Percentiles rank a stretch among this genome's conserved stretches.
phyloP scores from a whole-genome alignment of 176 grass and related monocot species.

The Rhynchospora breviuscula region DNA sequence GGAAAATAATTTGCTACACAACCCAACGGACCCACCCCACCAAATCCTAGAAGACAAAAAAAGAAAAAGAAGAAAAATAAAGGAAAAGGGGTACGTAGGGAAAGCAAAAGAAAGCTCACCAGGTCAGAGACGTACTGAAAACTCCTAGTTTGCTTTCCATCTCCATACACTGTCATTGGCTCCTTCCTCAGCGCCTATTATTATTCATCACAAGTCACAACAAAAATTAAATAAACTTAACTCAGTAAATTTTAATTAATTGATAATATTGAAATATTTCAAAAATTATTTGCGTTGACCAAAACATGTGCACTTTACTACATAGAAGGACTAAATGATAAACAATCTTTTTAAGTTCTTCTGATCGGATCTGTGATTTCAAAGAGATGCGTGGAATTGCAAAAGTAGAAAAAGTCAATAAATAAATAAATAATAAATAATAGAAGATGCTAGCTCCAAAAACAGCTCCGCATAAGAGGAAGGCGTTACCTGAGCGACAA shows the following conservation, averaged over 20 bases:
- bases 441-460: neutral
- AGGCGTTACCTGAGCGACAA: conserved; percentile 69
- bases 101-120: conserved; percentile 40
- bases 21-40: neutral
- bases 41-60: neutral
- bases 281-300: neutral
- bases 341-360: neutral
- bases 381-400: neutral
- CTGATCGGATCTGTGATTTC: neutral
- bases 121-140: conserved; percentile 98
- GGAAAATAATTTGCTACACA: neutral
- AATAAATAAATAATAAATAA: neutral
- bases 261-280: neutral
- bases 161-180: conserved; percentile 91
- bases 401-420: neutral
- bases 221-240: neutral
- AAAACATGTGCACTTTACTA: neutral
- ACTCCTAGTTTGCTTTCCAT: conserved; percentile 97
- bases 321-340: neutral
- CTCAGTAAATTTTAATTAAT: neutral
- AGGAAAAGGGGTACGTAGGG: neutral
- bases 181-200: conserved; percentile 85
- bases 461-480: neutral
- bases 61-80: neutral
- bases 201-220: neutral